These are phyloP conservation scores for Hippophae tibetana DNA, from an alignment of 306 rosid genomes.

Conservation along the genomic window DNA sequence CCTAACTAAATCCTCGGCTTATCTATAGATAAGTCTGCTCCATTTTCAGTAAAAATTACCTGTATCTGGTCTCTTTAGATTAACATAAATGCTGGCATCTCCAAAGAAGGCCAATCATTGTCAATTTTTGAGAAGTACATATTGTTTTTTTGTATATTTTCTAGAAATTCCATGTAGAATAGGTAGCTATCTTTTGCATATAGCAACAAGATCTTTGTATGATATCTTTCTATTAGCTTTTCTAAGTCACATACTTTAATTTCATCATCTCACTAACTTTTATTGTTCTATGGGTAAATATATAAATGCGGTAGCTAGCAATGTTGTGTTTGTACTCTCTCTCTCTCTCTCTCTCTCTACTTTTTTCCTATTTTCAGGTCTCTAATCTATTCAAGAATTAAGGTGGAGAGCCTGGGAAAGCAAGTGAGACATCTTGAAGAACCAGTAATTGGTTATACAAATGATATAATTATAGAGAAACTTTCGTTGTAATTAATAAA, in stretches of 20 bases:
- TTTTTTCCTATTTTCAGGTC: constrained; percentile 9
- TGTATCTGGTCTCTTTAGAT: constrained; percentile 18
- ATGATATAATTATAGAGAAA: too few species aligned
- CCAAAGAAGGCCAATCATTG: constrained; percentile 31
- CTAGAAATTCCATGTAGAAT: constrained; percentile 29
- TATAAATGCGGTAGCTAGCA: not conserved
- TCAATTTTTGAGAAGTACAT: constrained; percentile 44
- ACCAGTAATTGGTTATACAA: too few species aligned
- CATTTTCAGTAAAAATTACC: constrained; percentile 9
- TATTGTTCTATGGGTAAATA: constrained; percentile 22
- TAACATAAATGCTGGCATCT: constrained; percentile 19
- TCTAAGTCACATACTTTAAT: constrained; percentile 23
- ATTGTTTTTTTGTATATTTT: constrained; percentile 40
- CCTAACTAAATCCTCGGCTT: constrained; percentile 12
- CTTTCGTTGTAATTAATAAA: too few species aligned
- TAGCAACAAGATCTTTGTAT: constrained; percentile 26
- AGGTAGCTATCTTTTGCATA: constrained; percentile 25
- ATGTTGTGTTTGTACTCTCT: constrained; percentile 15
- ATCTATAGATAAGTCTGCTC: constrained; percentile 12
- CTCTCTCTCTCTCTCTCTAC: constrained; percentile 9
- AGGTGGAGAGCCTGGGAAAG: too few species aligned
- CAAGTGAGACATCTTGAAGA: too few species aligned
- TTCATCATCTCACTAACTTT: constrained; percentile 20
- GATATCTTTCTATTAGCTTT: constrained; percentile 18
- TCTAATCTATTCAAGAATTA: too few species aligned